These are phyloP conservation scores for Papiliotrema laurentii DNA, from an alignment of 1,284 basidiomycete species.

Conservation along the genomic window DNA sequence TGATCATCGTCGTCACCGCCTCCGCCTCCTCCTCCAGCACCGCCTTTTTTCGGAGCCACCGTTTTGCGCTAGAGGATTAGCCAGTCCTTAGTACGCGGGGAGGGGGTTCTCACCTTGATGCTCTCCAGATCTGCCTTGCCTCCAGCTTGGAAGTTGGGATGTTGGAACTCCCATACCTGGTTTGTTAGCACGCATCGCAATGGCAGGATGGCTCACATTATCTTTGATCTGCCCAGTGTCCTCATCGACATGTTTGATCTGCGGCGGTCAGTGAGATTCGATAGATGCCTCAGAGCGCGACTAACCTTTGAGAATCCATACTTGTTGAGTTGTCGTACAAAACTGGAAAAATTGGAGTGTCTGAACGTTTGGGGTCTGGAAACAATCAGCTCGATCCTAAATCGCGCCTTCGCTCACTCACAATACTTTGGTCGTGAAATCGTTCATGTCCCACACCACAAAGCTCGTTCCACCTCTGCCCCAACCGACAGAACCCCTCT, in stretches of 20 bases:
- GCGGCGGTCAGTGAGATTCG: slow-evolving; percentile 1
- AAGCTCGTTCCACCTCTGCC: slow-evolving; percentile 81
- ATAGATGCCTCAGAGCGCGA: not conserved
- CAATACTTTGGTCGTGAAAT: slow-evolving; percentile 89
- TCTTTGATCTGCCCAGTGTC: slow-evolving; percentile 40
- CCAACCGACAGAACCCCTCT: slow-evolving; percentile 63
- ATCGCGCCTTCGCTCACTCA: slow-evolving; percentile 19
- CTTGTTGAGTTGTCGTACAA: slow-evolving; percentile 94
- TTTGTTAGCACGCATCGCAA: not conserved
- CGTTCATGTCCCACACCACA: slow-evolving; percentile 97
- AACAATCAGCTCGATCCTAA: not conserved
- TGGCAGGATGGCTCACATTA: slow-evolving; percentile 18
- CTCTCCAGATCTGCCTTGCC: slow-evolving; percentile 80
- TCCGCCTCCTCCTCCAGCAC: slow-evolving; percentile 55
- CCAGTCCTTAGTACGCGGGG: not conserved
- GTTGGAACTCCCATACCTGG: slow-evolving; percentile 91
- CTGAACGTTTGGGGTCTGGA: slow-evolving; percentile 80
- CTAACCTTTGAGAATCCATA: slow-evolving; percentile 93
- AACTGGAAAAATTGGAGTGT: slow-evolving; percentile 93
- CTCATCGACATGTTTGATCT: slow-evolving; percentile 45
- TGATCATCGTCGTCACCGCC: slow-evolving; percentile 22
- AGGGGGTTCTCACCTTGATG: slow-evolving; percentile 59
- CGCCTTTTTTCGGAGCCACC: slow-evolving; percentile 53
- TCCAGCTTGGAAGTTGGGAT: slow-evolving; percentile 88
- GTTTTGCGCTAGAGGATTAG: slow-evolving; percentile 61